Conservation (phyloP, 371 early-diverging fungal genomes). For the Mortierella sp. region DNA sequence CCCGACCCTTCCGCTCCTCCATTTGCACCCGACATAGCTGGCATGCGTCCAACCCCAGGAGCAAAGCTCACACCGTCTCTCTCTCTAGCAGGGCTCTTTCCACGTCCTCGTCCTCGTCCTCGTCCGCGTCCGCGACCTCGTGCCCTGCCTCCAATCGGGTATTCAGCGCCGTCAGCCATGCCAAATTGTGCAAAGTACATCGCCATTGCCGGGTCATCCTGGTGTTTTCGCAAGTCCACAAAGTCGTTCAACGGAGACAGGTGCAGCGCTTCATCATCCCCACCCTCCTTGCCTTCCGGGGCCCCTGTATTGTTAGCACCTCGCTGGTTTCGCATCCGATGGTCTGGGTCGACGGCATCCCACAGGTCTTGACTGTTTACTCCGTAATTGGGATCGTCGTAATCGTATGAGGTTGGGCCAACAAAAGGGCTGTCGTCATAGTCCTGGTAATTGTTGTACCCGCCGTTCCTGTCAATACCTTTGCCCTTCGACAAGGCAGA, state of each 20-base stretch:
- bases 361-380: constrained; percentile 46
- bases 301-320: background rate
- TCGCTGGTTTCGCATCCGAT: background rate
- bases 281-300: constrained; percentile 7
- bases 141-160: constrained; percentile 2
- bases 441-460: background rate
- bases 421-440: background rate
- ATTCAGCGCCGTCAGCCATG: background rate
- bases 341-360: constrained; percentile 12
- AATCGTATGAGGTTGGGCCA: constrained; percentile 14
- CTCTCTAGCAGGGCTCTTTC: background rate
- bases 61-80: constrained; percentile 27
- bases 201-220: constrained; percentile 35
- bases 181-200: constrained; percentile 50
- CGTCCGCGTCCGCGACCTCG: constrained; percentile 18
- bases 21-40: background rate
- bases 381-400: constrained; percentile 34
- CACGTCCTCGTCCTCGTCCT: constrained; percentile 25
- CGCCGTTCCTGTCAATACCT: background rate
- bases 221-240: constrained; percentile 36
- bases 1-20: background rate
- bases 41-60: constrained; percentile 31
- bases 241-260: constrained; percentile 39
- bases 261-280: constrained; percentile 12
- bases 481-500: background rate